phyloP scores from a whole-genome alignment of 139 green algal species.

The Spirogloea muscicola region DNA sequence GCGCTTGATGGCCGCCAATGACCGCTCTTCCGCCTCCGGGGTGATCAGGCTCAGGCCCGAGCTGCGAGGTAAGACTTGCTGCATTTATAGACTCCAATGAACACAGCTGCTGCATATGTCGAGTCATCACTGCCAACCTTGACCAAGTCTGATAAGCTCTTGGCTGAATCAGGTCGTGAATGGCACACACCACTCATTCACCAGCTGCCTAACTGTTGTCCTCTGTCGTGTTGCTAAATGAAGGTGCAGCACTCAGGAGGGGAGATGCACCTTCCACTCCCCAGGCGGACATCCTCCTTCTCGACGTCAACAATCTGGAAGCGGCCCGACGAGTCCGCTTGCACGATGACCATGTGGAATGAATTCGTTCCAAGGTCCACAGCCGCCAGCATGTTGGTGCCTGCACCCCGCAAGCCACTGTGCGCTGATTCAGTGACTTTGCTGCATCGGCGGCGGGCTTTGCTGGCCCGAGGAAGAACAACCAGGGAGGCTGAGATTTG shows the following conservation, averaged over 20 bases:
- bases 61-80: background rate
- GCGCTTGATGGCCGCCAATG: conserved; percentile 32
- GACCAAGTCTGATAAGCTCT: background rate
- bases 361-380: conserved; percentile 47
- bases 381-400: conserved; percentile 21
- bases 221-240: background rate
- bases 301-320: conserved; percentile 41
- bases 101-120: background rate
- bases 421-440: no score
- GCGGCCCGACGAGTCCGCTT: conserved; percentile 11
- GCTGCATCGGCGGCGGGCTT: no score
- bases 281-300: conserved; percentile 38
- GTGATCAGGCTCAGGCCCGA: conserved; percentile 32
- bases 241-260: no score
- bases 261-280: conserved; percentile 2
- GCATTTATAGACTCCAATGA: no score
- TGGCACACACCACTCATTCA: background rate
- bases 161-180: no score
- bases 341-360: conserved; percentile 46
- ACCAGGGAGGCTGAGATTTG: no score
- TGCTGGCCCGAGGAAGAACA: no score
- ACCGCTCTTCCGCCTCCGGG: conserved; percentile 33
- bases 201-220: background rate
- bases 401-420: background rate
- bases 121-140: background rate